These are phyloP conservation scores for Talaromyces borbonicus DNA, from an alignment of 495 filamentous ascomycete genomes.

Conservation along the genomic window DNA sequence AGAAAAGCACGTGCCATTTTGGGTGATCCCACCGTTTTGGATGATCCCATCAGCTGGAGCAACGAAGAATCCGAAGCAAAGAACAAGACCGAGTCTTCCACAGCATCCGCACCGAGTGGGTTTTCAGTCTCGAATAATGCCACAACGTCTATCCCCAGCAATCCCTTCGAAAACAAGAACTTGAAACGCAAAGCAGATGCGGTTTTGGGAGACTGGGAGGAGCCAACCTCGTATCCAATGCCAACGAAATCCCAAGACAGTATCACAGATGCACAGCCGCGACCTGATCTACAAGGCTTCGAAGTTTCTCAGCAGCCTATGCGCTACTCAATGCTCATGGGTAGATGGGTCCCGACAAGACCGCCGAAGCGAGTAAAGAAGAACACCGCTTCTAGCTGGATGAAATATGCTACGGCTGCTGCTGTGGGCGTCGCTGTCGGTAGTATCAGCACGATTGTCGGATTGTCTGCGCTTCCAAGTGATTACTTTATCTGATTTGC, in stretches of 20 bases:
- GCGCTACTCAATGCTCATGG: background rate
- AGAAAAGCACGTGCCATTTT: no score
- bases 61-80: background rate
- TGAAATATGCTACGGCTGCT: slow-evolving; percentile 34
- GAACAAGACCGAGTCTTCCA: background rate
- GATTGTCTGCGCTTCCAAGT: slow-evolving; percentile 34
- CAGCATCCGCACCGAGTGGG: slow-evolving; percentile 1
- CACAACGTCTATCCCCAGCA: slow-evolving; percentile 2
- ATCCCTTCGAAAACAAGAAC: background rate
- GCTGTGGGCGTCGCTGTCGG: slow-evolving; percentile 36
- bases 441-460: slow-evolving; percentile 39
- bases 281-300: background rate
- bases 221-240: background rate
- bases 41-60: background rate
- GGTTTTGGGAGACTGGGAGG: no score
- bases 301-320: background rate
- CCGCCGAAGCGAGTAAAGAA: slow-evolving; percentile 27
- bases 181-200: slow-evolving; percentile 30
- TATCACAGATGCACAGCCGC: slow-evolving; percentile 20
- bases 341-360: slow-evolving; percentile 7
- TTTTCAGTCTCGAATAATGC: slow-evolving; percentile 12
- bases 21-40: background rate
- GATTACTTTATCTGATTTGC: slow-evolving; percentile 24
- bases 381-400: slow-evolving; percentile 14
- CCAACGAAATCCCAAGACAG: slow-evolving; percentile 4